These are phyloP conservation scores for Sclerotinia minor DNA, from an alignment of 2,329 filamentous ascomycete species.

Conservation along the genomic window DNA sequence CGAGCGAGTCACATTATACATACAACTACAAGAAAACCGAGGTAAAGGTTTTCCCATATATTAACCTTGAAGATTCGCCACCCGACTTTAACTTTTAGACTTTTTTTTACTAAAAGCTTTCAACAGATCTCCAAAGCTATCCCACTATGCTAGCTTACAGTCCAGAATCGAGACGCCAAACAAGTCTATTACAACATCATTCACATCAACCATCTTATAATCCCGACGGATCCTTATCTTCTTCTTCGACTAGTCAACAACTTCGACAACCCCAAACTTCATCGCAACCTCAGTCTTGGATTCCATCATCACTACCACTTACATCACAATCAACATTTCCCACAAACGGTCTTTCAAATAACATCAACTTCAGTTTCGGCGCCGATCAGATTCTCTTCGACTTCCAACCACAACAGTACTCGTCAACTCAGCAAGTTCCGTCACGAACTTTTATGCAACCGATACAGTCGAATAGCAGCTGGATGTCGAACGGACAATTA, in stretches of 20 bases:
- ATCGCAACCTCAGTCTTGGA: not conserved
- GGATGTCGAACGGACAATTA: conserved; percentile 40
- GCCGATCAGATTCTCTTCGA: conserved; percentile 36
- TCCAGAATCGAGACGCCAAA: conserved; percentile 16
- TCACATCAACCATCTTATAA: not conserved
- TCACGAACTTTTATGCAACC: conserved; percentile 40
- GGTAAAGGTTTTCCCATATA: not conserved
- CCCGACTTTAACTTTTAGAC: not conserved
- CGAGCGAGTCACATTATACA: conserved; percentile 23
- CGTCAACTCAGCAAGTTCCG: conserved; percentile 25
- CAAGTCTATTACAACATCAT: conserved; percentile 16
- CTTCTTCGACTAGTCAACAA: not conserved
- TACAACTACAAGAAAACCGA: not conserved
- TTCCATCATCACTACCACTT: not conserved
- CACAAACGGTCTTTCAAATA: conserved; percentile 30
- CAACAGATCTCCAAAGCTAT: conserved; percentile 11
- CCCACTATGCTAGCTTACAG: conserved; percentile 14
- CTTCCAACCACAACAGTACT: conserved; percentile 31
- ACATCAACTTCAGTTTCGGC: conserved; percentile 32
- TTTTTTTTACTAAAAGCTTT: conserved; percentile 1
- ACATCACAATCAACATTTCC: conserved; percentile 7
- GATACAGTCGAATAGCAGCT: conserved; percentile 36
- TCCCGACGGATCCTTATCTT: not conserved
- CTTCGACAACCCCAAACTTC: not conserved
- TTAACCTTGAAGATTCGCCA: conserved; percentile 10